Evolutionary conservation across 192 early-diverging fungal species (phyloP), one percentile per base, ranked within the genome.

Genomic region (Linnemannia elongata): DNA sequence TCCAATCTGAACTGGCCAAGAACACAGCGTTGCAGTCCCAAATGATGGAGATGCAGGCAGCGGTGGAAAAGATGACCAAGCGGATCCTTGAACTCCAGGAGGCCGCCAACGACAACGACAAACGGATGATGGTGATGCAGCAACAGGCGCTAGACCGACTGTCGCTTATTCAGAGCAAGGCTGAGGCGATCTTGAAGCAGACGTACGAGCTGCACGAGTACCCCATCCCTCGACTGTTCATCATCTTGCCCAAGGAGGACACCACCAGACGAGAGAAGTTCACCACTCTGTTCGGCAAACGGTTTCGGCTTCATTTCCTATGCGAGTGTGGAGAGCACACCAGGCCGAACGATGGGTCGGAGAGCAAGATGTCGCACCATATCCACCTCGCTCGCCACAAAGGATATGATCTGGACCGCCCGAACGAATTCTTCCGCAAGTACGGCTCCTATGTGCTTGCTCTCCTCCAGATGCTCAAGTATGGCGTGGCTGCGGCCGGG

Each of bases 201-300:
- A 83, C 82, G 24, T 83, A 78, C 33, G 82, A 83, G 20, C 30
- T 83, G 38, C 81, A 82, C 45, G 81, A 82, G 22, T 82, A 77
- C 42, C 75, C 81, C 1, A 82, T 82, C 36, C 81, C 82, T 17
- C 57, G 82, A 33, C 39, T 83, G 57, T 83, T 83, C 42, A 83
- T 83, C 6, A 76, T 83, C 8, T 57, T 83, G n/a, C 82, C 82
- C 38, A 39, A 24, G 22, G 76, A 72, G 5, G 55, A 60, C 24
- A 33, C 45, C 9, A 54, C 49, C 4, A 27, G 70, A n/a, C 76
- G 82, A 17, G 82, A 83, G 49, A 60, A 33, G 27, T 4, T 83
- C 20, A 33, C 71, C 55, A 78, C 20, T 13, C 76, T 72, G 36
- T 83, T 83, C 76, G 72, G 60, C 7, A 63, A 30, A 42, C 66